These are phyloP conservation scores for Aphanomyces cochlioides DNA, from an alignment of 352 stramenopile species.

Conservation along the genomic window DNA sequence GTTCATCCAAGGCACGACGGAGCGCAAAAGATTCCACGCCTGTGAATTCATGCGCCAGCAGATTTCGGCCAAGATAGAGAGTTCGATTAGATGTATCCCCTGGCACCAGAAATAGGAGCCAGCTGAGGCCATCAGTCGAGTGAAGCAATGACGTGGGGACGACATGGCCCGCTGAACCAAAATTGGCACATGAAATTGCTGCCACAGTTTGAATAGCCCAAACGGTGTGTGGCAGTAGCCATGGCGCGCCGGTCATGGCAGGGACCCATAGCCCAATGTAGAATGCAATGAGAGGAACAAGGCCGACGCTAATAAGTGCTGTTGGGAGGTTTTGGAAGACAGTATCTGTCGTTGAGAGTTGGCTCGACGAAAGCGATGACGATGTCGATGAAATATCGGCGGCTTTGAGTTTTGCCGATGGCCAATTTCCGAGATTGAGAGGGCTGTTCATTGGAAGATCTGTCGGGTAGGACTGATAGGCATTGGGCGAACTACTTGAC, in stretches of 20 bases:
- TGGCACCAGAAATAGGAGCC: constrained; percentile 8
- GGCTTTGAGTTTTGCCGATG: background rate
- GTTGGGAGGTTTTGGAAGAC: constrained; percentile 16
- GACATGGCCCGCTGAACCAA: background rate
- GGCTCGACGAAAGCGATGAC: background rate
- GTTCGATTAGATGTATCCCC: constrained; percentile 3
- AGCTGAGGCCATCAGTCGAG: constrained; percentile 13
- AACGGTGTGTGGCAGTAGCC: background rate
- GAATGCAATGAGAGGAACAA: constrained; percentile 6
- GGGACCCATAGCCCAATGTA: constrained; percentile 18
- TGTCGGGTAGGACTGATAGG: background rate
- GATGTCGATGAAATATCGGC: too few species aligned
- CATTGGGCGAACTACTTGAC: background rate
- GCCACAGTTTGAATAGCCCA: background rate
- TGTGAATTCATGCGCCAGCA: background rate
- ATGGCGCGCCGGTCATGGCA: background rate
- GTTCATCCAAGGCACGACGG: constrained; percentile 4
- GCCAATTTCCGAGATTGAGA: constrained; percentile 25
- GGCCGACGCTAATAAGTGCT: background rate
- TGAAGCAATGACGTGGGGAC: constrained; percentile 3
- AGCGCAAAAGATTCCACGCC: constrained; percentile 25
- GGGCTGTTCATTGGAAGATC: background rate
- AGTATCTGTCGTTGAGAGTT: background rate
- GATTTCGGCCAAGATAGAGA: background rate
- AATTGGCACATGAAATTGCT: constrained; percentile 11